Evolutionary conservation across 129 eudicot species (phyloP).

Genomic region (Ambrosia trifida): DNA sequence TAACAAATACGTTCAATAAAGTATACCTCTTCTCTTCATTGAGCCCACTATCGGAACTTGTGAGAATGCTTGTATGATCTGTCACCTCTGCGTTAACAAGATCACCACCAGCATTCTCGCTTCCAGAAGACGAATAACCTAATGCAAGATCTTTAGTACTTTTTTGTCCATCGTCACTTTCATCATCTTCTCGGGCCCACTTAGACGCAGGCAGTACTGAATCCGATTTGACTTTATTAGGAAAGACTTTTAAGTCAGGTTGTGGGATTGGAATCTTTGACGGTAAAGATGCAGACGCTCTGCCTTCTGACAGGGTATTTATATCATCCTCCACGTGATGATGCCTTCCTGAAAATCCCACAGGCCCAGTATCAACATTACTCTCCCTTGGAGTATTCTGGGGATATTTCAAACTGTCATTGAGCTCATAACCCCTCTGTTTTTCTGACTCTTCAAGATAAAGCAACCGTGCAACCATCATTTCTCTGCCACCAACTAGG

Average conservation of each 20-base stretch:
- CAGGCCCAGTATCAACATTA: constrained; percentile 45
- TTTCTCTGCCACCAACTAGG: constrained; percentile 87
- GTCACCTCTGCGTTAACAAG: constrained; percentile 35
- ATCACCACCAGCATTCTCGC: constrained; percentile 78
- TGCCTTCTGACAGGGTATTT: constrained; percentile 33
- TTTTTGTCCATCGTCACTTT: constrained; percentile 70
- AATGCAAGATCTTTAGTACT: constrained; percentile 70
- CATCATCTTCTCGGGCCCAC: constrained; percentile 97
- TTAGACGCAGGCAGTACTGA: constrained; percentile 74
- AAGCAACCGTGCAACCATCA: constrained; percentile 92
- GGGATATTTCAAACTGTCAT: constrained; percentile 69
- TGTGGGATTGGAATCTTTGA: constrained; percentile 49
- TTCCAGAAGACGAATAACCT: constrained; percentile 90
- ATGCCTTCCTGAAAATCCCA: constrained; percentile 52
- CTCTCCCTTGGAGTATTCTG: constrained; percentile 50
- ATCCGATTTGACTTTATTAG: constrained; percentile 49
- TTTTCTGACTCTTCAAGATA: constrained; percentile 93
- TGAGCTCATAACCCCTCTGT: constrained; percentile 72
- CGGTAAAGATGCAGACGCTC: constrained; percentile 38
- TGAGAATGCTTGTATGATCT: constrained; percentile 48
- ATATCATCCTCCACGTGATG: constrained; percentile 51
- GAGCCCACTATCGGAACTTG: constrained; percentile 58
- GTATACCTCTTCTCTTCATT: constrained; percentile 89
- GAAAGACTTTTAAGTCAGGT: constrained; percentile 44
- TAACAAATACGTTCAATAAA: not conserved